Evolutionary conservation across 1,284 basidiomycete species (phyloP), one percentile per base, ranked within the genome.

Genomic region (Cryptococcus hybrid): DNA sequence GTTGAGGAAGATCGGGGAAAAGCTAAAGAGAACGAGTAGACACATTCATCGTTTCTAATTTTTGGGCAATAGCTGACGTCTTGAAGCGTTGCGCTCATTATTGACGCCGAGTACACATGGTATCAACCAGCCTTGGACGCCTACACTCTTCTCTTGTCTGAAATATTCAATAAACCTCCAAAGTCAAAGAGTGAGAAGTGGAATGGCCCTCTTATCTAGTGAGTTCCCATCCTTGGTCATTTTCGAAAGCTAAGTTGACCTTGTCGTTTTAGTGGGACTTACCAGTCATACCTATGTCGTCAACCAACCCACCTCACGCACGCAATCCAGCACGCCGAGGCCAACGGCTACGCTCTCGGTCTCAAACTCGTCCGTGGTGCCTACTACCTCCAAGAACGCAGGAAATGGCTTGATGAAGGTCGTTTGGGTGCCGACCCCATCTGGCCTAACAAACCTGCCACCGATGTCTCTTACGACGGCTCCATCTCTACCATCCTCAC

Each of bases 291-390:
- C 78, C 83, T 93, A 30, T 84, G 84, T 51, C 83, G 65, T 59
- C 62, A 70, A 38, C 87, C 87, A 0, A 74, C 79, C 30, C 86
- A 92, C 61, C 82, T 96, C 15, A 79, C 79, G 0, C 83, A 84
- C 36, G 84, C 86, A 38, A 77, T 94, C 48, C 78, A 79, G n/a
- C 86, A 90, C 55, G 88, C 94, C 7, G 81, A 84, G 61, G 76
- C 74, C 48, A 81, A 86, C 65, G 82, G 84, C 47, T 97, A 92
- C 74, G 82, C 88, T 0, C 83, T 98, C 2, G 94, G 94, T 13
- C 86, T 94, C 61, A 98, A 98, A 79, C 87, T 98, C 56, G 94
- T 98, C 39, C 86, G 95, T 30, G 95, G 94, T 0, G 94, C 94
- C 1, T 98, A 97, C 76, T 89, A 94, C 67, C 83, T 86, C 1